Conservation (phyloP, 805 yeast species). For the Candida michaelii region DNA sequence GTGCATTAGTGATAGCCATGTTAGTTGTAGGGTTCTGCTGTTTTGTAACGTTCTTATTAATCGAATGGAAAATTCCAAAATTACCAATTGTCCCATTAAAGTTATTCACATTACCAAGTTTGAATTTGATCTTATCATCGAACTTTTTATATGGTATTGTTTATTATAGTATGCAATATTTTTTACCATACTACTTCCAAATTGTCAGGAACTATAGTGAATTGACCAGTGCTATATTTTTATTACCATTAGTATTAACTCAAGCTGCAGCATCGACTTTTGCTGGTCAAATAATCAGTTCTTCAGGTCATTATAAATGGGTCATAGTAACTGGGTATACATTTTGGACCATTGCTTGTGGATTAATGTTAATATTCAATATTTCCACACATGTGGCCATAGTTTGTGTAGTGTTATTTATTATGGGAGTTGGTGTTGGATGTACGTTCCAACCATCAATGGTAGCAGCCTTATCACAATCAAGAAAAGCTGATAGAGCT, state of each 20-base stretch:
- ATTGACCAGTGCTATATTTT: conserved; percentile 39
- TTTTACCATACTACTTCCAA: conserved; percentile 28
- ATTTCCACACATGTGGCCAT: conserved; percentile 29
- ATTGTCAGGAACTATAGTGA: conserved; percentile 39
- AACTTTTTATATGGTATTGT: conserved; percentile 50
- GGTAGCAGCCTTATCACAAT: conserved; percentile 54
- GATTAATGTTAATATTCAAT: conserved; percentile 34
- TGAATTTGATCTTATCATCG: conserved; percentile 30
- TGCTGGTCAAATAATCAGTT: conserved; percentile 48
- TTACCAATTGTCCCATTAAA: conserved; percentile 57
- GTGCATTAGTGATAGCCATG: conserved; percentile 33
- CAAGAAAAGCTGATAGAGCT: conserved; percentile 31
- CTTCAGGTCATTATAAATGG: conserved; percentile 41
- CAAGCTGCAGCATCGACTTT: conserved; percentile 43
- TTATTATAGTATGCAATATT: conserved; percentile 48
- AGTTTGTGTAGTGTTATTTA: conserved; percentile 20
- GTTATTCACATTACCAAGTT: conserved; percentile 35
- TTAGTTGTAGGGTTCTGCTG: conserved; percentile 34
- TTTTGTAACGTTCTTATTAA: conserved; percentile 43
- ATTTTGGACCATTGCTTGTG: conserved; percentile 42
- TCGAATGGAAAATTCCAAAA: conserved; percentile 49
- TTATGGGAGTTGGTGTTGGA: conserved; percentile 43
- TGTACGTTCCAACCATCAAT: conserved; percentile 54
- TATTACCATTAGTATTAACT: conserved; percentile 44
- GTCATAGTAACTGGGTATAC: conserved; percentile 43